Evolutionary conservation across 176 grass and related monocot species (phyloP).

Genomic region (Oryza australiensis): DNA sequence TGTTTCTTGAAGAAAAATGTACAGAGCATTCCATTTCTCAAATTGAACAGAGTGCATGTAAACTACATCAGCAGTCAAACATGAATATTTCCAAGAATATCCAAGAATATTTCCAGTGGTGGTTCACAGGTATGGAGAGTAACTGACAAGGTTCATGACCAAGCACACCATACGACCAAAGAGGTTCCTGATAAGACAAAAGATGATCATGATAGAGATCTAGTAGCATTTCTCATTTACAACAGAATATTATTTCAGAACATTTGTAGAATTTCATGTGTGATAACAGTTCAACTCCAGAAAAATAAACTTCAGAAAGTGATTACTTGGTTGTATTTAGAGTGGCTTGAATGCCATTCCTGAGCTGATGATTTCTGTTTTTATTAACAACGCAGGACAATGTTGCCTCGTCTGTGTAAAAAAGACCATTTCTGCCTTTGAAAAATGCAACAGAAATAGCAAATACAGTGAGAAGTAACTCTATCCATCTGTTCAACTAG

Average conservation of each 20-base stretch:
- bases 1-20: conserved; percentile 21
- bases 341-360: neutral
- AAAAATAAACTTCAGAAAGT: neutral
- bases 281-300: neutral
- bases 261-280: neutral
- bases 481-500: neutral
- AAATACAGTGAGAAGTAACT: neutral
- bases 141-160: conserved; percentile 10
- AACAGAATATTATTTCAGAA: neutral
- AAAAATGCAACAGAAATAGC: neutral
- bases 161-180: neutral
- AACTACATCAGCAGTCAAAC: conserved; percentile 32
- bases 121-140: neutral
- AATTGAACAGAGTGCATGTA: conserved; percentile 14
- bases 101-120: neutral
- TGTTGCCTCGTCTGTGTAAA: neutral
- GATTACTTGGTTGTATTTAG: neutral
- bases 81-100: too few relatives aligned
- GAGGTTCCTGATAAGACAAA: conserved; percentile 28
- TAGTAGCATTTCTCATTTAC: neutral
- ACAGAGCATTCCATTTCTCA: conserved; percentile 29
- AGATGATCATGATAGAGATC: neutral
- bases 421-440: neutral
- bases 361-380: neutral
- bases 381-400: neutral